Conservation (phyloP, 2,329 filamentous ascomycete species). For the Monascus ruber region DNA sequence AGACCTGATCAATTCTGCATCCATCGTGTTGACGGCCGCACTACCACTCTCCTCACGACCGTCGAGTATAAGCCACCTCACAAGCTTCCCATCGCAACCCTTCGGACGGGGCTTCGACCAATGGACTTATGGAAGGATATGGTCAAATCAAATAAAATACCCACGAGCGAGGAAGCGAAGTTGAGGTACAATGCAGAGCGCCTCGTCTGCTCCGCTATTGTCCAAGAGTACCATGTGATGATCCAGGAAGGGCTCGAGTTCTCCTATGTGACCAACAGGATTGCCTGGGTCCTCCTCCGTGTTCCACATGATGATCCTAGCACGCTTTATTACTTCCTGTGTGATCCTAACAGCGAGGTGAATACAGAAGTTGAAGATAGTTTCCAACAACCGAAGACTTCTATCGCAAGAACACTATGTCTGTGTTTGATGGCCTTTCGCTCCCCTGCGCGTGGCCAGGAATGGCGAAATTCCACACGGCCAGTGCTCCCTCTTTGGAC, state of each 20-base stretch:
- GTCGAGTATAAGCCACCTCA: conserved; percentile 11
- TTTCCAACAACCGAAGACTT: conserved; percentile 8
- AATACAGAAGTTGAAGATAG: too few relatives aligned
- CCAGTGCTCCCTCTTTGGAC: conserved; percentile 8
- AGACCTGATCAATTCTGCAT: conserved; percentile 15
- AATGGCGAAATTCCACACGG: conserved; percentile 10
- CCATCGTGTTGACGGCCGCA: conserved; percentile 7
- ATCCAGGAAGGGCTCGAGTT: conserved; percentile 17
- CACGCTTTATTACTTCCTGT: conserved; percentile 17
- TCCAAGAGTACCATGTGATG: conserved; percentile 19
- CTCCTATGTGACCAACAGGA: conserved; percentile 15
- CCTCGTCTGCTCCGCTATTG: conserved; percentile 10
- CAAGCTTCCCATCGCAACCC: conserved; percentile 8
- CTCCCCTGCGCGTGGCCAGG: conserved; percentile 8
- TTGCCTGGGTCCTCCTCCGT: conserved; percentile 8
- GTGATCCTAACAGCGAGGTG: conserved; percentile 13
- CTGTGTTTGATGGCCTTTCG: conserved; percentile 14
- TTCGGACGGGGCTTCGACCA: conserved; percentile 7
- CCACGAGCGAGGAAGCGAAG: conserved; percentile 7
- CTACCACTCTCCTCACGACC: conserved; percentile 6
- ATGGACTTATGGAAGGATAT: conserved; percentile 11
- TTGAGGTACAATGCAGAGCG: conserved; percentile 13
- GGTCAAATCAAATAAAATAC: conserved; percentile 7
- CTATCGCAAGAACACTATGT: conserved; percentile 11
- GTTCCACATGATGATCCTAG: conserved; percentile 12